Conservation (phyloP, 2,329 filamentous ascomycete genomes). For the Ascochyta lentis region DNA sequence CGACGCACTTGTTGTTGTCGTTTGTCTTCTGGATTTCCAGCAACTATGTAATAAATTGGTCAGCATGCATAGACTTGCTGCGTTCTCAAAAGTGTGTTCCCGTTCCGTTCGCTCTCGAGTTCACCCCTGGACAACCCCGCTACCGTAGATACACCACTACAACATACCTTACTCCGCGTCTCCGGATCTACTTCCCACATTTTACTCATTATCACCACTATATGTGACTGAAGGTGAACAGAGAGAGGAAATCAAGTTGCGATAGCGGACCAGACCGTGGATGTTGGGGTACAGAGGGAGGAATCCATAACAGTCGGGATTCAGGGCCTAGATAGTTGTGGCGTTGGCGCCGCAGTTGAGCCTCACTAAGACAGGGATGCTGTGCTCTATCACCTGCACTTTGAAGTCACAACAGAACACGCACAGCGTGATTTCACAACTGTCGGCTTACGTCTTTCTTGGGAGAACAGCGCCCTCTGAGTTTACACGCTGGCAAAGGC, state of each 20-base stretch:
- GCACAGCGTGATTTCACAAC: too few species aligned
- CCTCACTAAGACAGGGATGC: slow-evolving; percentile 9
- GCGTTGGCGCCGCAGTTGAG: slow-evolving; percentile 15
- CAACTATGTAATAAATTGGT: slow-evolving; percentile 63
- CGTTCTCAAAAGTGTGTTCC: neutral
- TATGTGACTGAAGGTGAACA: neutral
- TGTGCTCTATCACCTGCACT: neutral
- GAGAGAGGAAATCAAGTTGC: neutral
- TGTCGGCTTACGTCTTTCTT: too few species aligned
- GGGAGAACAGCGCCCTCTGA: too few species aligned
- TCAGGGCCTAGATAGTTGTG: slow-evolving; percentile 6
- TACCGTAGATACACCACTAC: slow-evolving; percentile 3
- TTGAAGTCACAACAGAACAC: too few species aligned
- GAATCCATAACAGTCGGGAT: slow-evolving; percentile 13
- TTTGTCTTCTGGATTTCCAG: slow-evolving; percentile 89
- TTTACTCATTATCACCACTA: slow-evolving; percentile 60
- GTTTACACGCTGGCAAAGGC: too few species aligned
- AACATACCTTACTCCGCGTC: slow-evolving; percentile 85
- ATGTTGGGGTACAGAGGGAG: slow-evolving; percentile 13
- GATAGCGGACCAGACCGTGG: slow-evolving; percentile 4
- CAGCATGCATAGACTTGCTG: slow-evolving; percentile 15
- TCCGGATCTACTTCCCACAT: slow-evolving; percentile 99
- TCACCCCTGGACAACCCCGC: slow-evolving; percentile 19
- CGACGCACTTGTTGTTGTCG: slow-evolving; percentile 89
- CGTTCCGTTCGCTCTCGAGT: neutral